Percentiles rank a stretch among this genome's conserved stretches.
Evolutionary conservation across 108 stramenopile genomes (phyloP).

Genomic region (Ochromonas danica): DNA sequence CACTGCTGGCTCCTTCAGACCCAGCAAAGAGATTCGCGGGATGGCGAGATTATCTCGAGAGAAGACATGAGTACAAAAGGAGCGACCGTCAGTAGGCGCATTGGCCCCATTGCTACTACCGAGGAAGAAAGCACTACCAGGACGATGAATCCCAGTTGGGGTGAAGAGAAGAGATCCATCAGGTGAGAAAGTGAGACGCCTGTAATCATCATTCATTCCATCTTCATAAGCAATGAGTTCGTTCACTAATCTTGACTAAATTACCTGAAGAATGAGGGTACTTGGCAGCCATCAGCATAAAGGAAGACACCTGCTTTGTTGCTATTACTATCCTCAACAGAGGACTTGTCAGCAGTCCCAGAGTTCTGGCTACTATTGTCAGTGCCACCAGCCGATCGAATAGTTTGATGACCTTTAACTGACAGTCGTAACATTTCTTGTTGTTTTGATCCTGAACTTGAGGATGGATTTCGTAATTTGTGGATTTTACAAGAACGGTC

Average conservation of each 20-base stretch:
- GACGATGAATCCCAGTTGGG: slow-evolving; percentile 65
- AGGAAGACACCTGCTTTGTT: no score
- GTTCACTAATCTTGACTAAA: no score
- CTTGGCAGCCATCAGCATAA: slow-evolving; percentile 63
- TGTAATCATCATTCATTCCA: neutral
- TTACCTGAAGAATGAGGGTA: slow-evolving; percentile 81
- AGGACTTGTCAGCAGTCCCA: no score
- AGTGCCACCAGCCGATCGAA: no score
- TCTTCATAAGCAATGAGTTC: neutral
- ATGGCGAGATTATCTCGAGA: slow-evolving; percentile 40
- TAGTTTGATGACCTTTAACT: slow-evolving; percentile 47
- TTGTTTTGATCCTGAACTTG: slow-evolving; percentile 24
- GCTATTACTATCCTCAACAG: no score
- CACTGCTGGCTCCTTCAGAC: slow-evolving; percentile 51
- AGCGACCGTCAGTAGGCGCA: neutral
- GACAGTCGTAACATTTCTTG: neutral
- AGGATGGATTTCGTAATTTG: neutral
- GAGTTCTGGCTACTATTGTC: no score
- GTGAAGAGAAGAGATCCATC: slow-evolving; percentile 84
- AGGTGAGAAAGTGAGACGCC: slow-evolving; percentile 73
- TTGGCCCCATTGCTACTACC: neutral
- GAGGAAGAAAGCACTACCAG: neutral
- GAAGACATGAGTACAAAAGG: slow-evolving; percentile 50
- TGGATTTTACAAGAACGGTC: slow-evolving; percentile 57
- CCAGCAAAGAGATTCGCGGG: slow-evolving; percentile 47